Evolutionary conservation across 148 eudicot species (phyloP), one percentile per base, ranked within the genome.

Genomic region (Euryodendron excelsum): DNA sequence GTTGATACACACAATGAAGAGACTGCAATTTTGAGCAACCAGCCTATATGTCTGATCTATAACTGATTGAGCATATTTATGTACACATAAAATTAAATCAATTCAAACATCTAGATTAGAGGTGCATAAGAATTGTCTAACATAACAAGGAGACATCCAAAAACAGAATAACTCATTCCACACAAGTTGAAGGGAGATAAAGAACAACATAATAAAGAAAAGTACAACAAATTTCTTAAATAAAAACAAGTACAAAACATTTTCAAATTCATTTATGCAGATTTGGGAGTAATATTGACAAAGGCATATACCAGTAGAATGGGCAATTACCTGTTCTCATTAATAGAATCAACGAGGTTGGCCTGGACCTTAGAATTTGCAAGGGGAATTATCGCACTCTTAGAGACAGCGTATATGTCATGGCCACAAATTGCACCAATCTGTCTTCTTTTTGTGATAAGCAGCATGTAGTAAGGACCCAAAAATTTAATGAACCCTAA

Each of bases 341-440:
- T 86, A 79, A 67, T 85, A 41, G 79, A 84, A 66, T 79, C 73
- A 70, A 63, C 72, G 84, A 86, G 76, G 73, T 76, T 78, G 27
- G 86, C 73, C 60, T 74, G 81, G 71, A 78, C 85, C 39, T 78
- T 72, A 78, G 92, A 81, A 84, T 93, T 86, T 67, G 91, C 86
- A 75, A 96, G 72, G 15, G 91, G 85, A 75, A 96, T 88, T 74
- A 96, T 79, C 83, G 87, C 93, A 78, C 91, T 93, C 85, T 96
- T 93, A 25, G 94, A 83, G 69, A 96, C 69, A 27, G 92, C 94
- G 85, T 96, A 96, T 67, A 96, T 73, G 13, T 75, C 69, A 82
- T 96, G 99, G 56, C 99, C 99, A 85, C 91, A 90, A 39, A 96
- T 91, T 65, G 88, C 85, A 81, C 99, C 99, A 76, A 96, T 88